Base-by-base conservation (phyloP, 2,329 filamentous ascomycete species). In the Phoma sp. region DNA sequence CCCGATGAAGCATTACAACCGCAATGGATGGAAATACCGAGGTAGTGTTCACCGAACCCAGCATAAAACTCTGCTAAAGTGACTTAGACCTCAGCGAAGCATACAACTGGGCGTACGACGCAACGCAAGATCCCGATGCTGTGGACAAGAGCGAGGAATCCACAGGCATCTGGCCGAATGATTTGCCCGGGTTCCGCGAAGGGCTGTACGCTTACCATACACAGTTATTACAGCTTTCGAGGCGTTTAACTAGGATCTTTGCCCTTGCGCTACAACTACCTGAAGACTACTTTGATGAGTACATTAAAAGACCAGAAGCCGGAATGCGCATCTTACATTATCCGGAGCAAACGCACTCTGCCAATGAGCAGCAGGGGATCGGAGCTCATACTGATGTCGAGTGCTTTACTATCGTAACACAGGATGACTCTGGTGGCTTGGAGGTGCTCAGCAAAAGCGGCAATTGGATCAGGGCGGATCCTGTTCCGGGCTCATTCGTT, bases 211-310 rank as follows among this genome's bases (percentile, higher is more conserved):
- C 60, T 0, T 84, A 85, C 62, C 84, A 79, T 75, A 67, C 70
- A 14, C 69, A 75, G 6, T 81, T 80, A 33, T 72, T 87, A 9
- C 72, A 60, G 0, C 73, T 87, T 1, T 80, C 83, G 0, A 76
- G 84, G 24, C 77, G 75, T 32, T 66, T 87, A 22, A 77, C 83
- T 4, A 73, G 75, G 4, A 70, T 79, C 5, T 85, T 87, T 60
- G 83, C 85, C 0, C 72, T 87, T 2, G 80, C 79, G 4, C 75
- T 87, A 1, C 77, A 78, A 6, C 71, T 86, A 4, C 76, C 79
- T 0, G 84, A 87, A 59, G 64, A 77, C 30, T 81, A 82, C 50
- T 86, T 86, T 62, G 83, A 86, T 55, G 69, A 71, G 4, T 79
- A 83, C 47, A 79, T 80, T n/a, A 80, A 77, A 0, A 79, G 82